phyloP scores from a whole-genome alignment of 2,329 filamentous ascomycete species.

The Beauveria caledonica region DNA sequence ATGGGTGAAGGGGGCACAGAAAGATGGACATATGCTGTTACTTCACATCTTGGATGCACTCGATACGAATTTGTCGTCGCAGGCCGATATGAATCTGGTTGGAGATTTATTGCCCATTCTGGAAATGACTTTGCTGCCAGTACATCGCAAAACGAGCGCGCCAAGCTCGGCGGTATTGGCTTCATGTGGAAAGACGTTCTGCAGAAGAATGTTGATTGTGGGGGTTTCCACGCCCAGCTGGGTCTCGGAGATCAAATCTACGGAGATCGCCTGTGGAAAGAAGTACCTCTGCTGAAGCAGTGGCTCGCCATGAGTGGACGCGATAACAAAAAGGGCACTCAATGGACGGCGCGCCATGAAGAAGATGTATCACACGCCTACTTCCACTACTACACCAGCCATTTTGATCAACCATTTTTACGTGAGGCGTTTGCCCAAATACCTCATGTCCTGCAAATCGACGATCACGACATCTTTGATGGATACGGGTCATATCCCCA shows the following conservation, averaged over 20 bases:
- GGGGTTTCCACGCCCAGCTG: slow-evolving; percentile 89
- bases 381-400: slow-evolving; percentile 97
- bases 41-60: slow-evolving; percentile 94
- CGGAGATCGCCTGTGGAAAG: slow-evolving; percentile 91
- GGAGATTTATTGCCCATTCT: slow-evolving; percentile 93
- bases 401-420: slow-evolving; percentile 93
- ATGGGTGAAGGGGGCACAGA: slow-evolving; percentile 78
- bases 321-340: slow-evolving; percentile 80
- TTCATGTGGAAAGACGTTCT: slow-evolving; percentile 99
- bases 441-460: slow-evolving; percentile 83
- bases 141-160: slow-evolving; percentile 77
- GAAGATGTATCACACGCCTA: slow-evolving; percentile 94
- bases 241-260: slow-evolving; percentile 93
- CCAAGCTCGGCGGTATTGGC: slow-evolving; percentile 77
- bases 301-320: slow-evolving; percentile 92
- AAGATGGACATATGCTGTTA: slow-evolving; percentile 97
- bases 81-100: slow-evolving; percentile 79
- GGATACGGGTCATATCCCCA: slow-evolving; percentile 96
- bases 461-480: slow-evolving; percentile 98
- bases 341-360: slow-evolving; percentile 90
- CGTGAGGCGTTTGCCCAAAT: slow-evolving; percentile 96
- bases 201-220: slow-evolving; percentile 93
- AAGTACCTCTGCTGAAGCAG: slow-evolving; percentile 86
- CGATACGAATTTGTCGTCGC: slow-evolving; percentile 95
- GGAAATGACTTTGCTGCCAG: slow-evolving; percentile 91